phyloP scores from a whole-genome alignment of 1,139 yeast species.

The Blastobotrys apis region DNA sequence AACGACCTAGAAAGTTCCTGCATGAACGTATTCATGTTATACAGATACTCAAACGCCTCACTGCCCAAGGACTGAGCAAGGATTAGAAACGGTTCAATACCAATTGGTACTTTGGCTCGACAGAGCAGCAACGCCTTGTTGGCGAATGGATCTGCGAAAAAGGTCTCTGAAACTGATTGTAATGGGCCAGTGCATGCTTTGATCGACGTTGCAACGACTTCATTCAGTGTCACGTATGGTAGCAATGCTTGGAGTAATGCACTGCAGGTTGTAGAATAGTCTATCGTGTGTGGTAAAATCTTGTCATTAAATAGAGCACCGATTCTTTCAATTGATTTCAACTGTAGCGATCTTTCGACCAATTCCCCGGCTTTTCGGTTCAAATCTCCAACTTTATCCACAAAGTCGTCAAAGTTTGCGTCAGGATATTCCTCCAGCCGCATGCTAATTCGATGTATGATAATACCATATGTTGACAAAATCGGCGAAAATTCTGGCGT shows the following conservation, averaged over 20 bases:
- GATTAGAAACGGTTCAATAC: conserved; percentile 57
- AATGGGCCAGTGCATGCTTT: conserved; percentile 48
- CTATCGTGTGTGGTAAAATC: conserved; percentile 42
- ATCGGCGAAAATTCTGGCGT: conserved; percentile 43
- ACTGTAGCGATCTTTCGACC: conserved; percentile 42
- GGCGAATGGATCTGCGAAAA: conserved; percentile 54
- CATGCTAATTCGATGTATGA: conserved; percentile 52
- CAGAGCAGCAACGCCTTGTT: conserved; percentile 55
- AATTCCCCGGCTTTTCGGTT: conserved; percentile 25
- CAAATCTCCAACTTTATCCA: conserved; percentile 15
- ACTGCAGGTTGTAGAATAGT: conserved; percentile 56
- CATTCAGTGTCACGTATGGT: conserved; percentile 60
- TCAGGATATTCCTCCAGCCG: conserved; percentile 41
- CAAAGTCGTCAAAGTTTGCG: conserved; percentile 13
- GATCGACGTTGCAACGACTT: conserved; percentile 50
- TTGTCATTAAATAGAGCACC: conserved; percentile 41
- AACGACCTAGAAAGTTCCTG: conserved; percentile 36
- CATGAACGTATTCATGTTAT: conserved; percentile 59
- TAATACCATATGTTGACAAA: conserved; percentile 67
- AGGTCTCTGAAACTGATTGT: conserved; percentile 55
- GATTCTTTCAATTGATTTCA: conserved; percentile 39
- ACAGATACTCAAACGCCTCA: conserved; percentile 60
- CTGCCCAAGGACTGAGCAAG: conserved; percentile 54
- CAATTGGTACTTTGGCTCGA: conserved; percentile 72
- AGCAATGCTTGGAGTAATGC: conserved; percentile 56